Conservation (phyloP, 1,284 basidiomycete species). For the Mycena sp. region DNA sequence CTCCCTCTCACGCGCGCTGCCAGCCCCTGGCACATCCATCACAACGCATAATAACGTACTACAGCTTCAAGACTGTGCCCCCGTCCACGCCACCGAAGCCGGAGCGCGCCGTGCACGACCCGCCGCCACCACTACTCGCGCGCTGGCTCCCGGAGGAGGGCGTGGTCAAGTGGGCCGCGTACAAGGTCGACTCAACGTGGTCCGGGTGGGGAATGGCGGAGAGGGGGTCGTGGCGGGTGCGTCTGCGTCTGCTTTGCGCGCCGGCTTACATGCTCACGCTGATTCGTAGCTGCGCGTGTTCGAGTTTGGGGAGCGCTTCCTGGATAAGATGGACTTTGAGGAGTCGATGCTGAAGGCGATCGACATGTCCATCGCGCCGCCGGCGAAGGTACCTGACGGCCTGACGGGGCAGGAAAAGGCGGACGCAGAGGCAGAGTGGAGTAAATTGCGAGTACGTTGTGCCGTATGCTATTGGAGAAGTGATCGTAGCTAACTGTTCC, state of each 20-base stretch:
- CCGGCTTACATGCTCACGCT: no score
- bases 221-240: constrained; percentile 74
- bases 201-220: constrained; percentile 69
- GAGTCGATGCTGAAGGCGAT: constrained; percentile 76
- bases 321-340: constrained; percentile 80
- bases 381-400: constrained; percentile 9
- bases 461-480: background rate
- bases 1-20: constrained; percentile 47
- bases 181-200: constrained; percentile 67
- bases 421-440: constrained; percentile 30
- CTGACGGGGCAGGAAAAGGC: constrained; percentile 31
- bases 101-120: constrained; percentile 20
- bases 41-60: constrained; percentile 47
- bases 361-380: constrained; percentile 45
- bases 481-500: constrained; percentile 48
- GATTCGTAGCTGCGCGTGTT: constrained; percentile 63
- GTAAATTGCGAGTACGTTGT: constrained; percentile 7
- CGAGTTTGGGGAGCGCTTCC: constrained; percentile 68
- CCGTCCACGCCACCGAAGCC: constrained; percentile 20
- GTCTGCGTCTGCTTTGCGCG: constrained; percentile 20
- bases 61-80: constrained; percentile 52
- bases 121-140: background rate
- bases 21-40: no score
- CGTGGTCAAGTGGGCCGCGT: constrained; percentile 52
- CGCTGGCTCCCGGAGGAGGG: constrained; percentile 50